phyloP scores from a whole-genome alignment of 192 early-diverging fungal species.

The Chytriomyces confervae region DNA sequence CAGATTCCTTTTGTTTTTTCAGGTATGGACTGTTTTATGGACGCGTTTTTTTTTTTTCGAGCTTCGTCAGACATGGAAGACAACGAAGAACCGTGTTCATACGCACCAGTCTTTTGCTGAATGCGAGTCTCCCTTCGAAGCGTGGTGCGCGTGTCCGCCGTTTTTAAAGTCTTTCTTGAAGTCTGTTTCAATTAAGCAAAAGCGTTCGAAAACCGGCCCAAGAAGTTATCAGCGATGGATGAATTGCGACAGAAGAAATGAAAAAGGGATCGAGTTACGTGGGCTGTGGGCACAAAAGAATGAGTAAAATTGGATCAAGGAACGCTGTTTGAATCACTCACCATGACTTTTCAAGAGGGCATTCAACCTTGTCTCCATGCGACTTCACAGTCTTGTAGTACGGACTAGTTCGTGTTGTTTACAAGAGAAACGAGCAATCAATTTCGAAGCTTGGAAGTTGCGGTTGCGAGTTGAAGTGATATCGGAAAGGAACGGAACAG shows the following conservation, averaged over 20 bases:
- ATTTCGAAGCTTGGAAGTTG: not conserved
- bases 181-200: not conserved
- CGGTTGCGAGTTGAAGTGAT: no score
- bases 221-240: no score
- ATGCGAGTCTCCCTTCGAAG: slow-evolving; percentile 1
- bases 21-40: not conserved
- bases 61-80: not conserved
- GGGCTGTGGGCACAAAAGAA: not conserved
- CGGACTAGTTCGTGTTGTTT: not conserved
- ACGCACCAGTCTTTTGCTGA: slow-evolving; percentile 14
- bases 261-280: slow-evolving; percentile 10
- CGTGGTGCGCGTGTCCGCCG: slow-evolving; percentile 4
- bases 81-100: not conserved
- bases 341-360: slow-evolving; percentile 27
- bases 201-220: not conserved
- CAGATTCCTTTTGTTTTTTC: not conserved
- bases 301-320: no score
- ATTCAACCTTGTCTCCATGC: slow-evolving; percentile 12
- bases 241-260: not conserved
- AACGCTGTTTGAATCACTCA: not conserved
- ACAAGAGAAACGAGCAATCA: not conserved
- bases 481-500: no score
- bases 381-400: slow-evolving; percentile 20
- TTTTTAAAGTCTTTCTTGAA: slow-evolving; percentile 28
- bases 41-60: not conserved